Conservation (phyloP, 1,284 basidiomycete genomes). For the Bondarzewia mesenterica region DNA sequence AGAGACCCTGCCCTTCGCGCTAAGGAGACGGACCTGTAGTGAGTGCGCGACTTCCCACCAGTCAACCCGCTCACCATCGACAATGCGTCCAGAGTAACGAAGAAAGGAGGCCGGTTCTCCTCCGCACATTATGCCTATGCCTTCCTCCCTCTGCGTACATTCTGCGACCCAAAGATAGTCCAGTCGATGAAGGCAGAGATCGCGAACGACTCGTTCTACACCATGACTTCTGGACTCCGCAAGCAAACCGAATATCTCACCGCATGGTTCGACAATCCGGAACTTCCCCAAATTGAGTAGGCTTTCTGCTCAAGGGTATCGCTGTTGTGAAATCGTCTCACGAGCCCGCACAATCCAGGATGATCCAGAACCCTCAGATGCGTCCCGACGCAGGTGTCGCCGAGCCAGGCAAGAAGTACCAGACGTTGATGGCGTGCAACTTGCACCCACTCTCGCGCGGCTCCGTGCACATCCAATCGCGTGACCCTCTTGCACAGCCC, state of each 20-base stretch:
- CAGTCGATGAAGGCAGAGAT: background rate
- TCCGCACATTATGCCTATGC: background rate
- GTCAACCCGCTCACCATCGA: background rate
- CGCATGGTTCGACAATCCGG: constrained; percentile 1
- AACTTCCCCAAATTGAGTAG: constrained; percentile 1
- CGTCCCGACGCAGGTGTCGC: no score
- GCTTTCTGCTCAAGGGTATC: background rate
- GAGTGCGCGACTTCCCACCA: background rate
- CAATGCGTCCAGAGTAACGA: background rate
- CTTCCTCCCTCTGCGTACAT: background rate
- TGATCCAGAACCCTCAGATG: background rate
- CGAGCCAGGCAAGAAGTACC: constrained; percentile 6
- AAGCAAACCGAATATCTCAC: background rate
- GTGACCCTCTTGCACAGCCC: constrained; percentile 11
- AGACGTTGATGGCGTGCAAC: constrained; percentile 10
- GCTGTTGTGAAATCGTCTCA: background rate
- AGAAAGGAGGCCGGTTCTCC: background rate
- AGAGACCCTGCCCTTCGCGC: background rate
- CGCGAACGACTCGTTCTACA: background rate
- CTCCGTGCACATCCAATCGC: constrained; percentile 11
- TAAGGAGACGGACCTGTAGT: background rate
- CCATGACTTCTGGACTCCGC: background rate
- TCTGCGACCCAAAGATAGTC: background rate
- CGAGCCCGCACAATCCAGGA: background rate
- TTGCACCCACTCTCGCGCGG: constrained; percentile 15